Base-by-base conservation (phyloP, 75 land plant species). In the Cryptomeria japonica region DNA sequence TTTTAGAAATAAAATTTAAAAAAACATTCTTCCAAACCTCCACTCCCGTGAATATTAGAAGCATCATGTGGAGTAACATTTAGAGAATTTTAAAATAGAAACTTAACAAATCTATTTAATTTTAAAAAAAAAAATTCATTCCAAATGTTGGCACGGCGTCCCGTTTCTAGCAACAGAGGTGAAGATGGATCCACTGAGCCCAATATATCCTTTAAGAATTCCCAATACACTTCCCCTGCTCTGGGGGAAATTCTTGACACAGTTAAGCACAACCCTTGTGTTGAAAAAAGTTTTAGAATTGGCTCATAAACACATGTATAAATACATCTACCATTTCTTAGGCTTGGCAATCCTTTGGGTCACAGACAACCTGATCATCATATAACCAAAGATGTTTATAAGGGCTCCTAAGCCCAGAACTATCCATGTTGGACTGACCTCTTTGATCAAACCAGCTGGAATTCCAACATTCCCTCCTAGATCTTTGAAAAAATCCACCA, bases 181-280 rank as follows among this genome's bases (percentile, higher is more conserved):
- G 84, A 95, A 85, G 19, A 96, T 89, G 56, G 98, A 96, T 18
- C 96, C 98, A 70, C 96, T 95, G 3, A 96, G 89, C 13, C 98
- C 95, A 2, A 91, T 87, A 79, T 89, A 95, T 31, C 98, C 98
- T 73, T 95, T 95, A 88, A 96, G 87, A 18, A 96, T 84, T 13
- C 96, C 97, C 5, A 96, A 84, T 87, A 96, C 89, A 38, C 88
- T 80, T 19, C 95, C 95, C 36, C 96, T 39, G 86, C 92, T 91
- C 68, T 91, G 90, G 14, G 93, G 95, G 88, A 94, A 94, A 76
- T 89, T 93, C 79, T 88, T 90, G 46, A 94, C 92, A 36, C 90
- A 86, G 15, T 93, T 93, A 56, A 95, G 94, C 2, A 90, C 56
- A 42, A 89, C 90, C 36, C 91, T 91, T 4, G 96, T 95, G 84